A percentile compares a stretch with the other conserved stretches of the same genome.
These are phyloP conservation scores for Fusarium nurragi DNA, from an alignment of 2,329 filamentous ascomycete species.

Conservation along the genomic window DNA sequence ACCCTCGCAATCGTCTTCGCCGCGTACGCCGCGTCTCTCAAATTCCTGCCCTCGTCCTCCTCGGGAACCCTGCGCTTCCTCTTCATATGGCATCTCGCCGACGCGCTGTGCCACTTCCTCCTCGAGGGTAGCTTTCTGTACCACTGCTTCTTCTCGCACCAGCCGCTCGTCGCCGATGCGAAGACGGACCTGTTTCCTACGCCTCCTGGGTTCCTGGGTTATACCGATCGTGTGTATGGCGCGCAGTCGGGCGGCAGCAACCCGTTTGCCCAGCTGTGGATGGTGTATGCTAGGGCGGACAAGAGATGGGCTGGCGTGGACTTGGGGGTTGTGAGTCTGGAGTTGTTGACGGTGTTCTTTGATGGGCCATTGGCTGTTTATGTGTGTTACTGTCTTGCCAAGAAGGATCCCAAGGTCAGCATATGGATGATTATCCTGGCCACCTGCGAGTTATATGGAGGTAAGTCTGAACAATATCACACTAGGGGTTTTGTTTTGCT, in stretches of 20 bases:
- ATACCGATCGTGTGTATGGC: slow-evolving; percentile 61
- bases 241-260: slow-evolving; percentile 65
- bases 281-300: slow-evolving; percentile 74
- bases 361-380: slow-evolving; percentile 68
- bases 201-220: slow-evolving; percentile 62
- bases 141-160: slow-evolving; percentile 84
- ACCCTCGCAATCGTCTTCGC: slow-evolving; percentile 61
- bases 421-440: slow-evolving; percentile 72
- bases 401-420: slow-evolving; percentile 63
- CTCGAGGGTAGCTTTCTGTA: slow-evolving; percentile 93
- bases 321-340: slow-evolving; percentile 69
- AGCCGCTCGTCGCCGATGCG: slow-evolving; percentile 48
- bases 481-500: background rate
- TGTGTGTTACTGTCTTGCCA: slow-evolving; percentile 69
- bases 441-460: slow-evolving; percentile 73
- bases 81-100: slow-evolving; percentile 95
- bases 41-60: slow-evolving; percentile 59
- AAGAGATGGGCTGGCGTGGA: slow-evolving; percentile 71
- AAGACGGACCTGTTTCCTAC: slow-evolving; percentile 55
- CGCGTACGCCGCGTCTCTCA: slow-evolving; percentile 61
- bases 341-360: slow-evolving; percentile 71
- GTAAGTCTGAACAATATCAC: slow-evolving; percentile 48
- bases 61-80: slow-evolving; percentile 73
- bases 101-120: slow-evolving; percentile 88
- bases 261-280: slow-evolving; percentile 70